Conservation (phyloP, 768 basidiomycete genomes). For the Crassisporium funariophilum region DNA sequence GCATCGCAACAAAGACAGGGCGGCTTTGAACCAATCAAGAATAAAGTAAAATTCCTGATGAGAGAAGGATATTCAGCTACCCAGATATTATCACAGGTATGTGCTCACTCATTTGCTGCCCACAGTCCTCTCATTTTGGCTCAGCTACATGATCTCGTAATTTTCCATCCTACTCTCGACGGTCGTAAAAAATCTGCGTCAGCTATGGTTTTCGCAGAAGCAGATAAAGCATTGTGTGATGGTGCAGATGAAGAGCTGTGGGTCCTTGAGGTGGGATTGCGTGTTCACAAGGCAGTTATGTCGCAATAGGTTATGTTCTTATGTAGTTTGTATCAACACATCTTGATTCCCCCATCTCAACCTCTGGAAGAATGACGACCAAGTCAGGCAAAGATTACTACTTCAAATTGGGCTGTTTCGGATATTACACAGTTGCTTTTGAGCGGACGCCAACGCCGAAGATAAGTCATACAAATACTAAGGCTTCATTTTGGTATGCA, state of each 20-base stretch:
- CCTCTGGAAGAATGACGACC: no score
- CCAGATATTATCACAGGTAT: conserved; percentile 86
- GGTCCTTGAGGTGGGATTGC: conserved; percentile 85
- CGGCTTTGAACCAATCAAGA: conserved; percentile 64
- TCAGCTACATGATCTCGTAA: conserved; percentile 88
- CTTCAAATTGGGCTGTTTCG: no score
- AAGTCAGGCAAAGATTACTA: no score
- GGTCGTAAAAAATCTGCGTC: conserved; percentile 80
- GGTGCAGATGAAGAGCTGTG: conserved; percentile 98
- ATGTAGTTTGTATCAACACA: no score
- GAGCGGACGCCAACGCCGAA: conserved; percentile 21
- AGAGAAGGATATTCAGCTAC: conserved; percentile 92
- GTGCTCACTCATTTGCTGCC: conserved; percentile 19
- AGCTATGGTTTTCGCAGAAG: conserved; percentile 87
- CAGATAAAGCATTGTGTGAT: conserved; percentile 94
- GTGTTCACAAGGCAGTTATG: conserved; percentile 67
- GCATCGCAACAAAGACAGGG: conserved; percentile 29
- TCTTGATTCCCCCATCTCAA: no score
- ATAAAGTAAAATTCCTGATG: conserved; percentile 74
- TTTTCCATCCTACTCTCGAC: conserved; percentile 79
- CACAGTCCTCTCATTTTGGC: background rate
- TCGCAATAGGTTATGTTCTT: conserved; percentile 13
- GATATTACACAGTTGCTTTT: no score
- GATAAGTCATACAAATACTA: conserved; percentile 25
- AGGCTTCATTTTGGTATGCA: conserved; percentile 29